Base-by-base conservation (phyloP, 129 eudicot species). In the Kitagawia praeruptora region DNA sequence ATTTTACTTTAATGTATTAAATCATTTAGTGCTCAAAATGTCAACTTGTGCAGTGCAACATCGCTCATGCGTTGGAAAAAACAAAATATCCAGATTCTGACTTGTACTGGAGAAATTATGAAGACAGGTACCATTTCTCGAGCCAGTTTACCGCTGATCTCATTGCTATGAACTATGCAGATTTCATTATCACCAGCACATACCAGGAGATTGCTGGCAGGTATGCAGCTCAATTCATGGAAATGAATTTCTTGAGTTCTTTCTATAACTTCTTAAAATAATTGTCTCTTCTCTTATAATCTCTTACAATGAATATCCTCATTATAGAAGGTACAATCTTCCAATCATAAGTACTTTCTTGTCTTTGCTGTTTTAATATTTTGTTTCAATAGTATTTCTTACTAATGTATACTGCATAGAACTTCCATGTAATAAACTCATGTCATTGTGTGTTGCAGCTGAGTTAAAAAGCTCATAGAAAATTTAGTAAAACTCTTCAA, bases 121-220 rank as follows among this genome's bases (percentile, higher is more conserved):
- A 85, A 56, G 85, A 85, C 37, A 85, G 81, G 85, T 85, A 85
- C 72, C 87, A 85, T 58, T 85, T 85, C 67, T 85, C 85, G 6
- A 77, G 87, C 75, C 87, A 84, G 61, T 84, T 84, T 69, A 84
- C 84, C 6, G 85, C 87, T 48, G 87, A 84, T 84, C 82, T 84
- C 19, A 61, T 77, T 41, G 85, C 87, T 25, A 81, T 85, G 87
- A 85, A 85, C 70, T 73, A 78, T 47, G 76, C 87, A 37, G 87
- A 85, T 71, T 85, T 85, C 70, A 85, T 85, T 27, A 78, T 85
- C 82, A 81, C 87, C 82, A 81, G 87, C 79, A 85, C 87, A 7
- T 85, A 71, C 80, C 87, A 81, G 70, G 87, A 85, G 75, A 85
- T 85, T 74, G 85, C 87, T 74, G 87, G 87, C 74, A 85, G 80